Evolutionary conservation across 352 stramenopile genomes (phyloP).

Genomic region (Pythium inflatum): DNA sequence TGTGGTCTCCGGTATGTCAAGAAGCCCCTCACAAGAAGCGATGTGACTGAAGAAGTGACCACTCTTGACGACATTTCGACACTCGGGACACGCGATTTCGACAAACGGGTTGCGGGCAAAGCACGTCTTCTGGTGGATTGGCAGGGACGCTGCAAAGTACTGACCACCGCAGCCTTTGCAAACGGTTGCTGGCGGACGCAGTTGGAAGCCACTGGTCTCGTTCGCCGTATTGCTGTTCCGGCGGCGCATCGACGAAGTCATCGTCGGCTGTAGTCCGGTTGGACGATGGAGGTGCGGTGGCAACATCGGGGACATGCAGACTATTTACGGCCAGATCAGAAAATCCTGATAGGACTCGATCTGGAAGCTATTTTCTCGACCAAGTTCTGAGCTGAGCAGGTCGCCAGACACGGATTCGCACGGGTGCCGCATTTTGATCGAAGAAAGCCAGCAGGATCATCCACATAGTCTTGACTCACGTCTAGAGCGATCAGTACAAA

Average conservation of each 20-base stretch:
- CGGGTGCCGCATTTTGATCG: too few species aligned
- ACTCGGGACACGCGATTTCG: constrained; percentile 50
- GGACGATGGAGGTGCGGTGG: too few species aligned
- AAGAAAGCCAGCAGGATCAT: neutral
- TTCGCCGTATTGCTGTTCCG: neutral
- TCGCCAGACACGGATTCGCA: too few species aligned
- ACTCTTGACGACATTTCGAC: constrained; percentile 40
- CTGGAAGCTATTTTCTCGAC: constrained; percentile 2
- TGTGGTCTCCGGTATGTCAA: neutral
- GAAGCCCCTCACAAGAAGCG: neutral
- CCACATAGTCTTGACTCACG: neutral
- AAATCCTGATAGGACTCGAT: neutral
- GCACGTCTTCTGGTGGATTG: constrained; percentile 74
- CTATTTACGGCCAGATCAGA: neutral
- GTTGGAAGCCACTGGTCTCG: constrained; percentile 3
- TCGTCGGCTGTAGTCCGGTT: neutral
- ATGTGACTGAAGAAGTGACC: constrained; percentile 23
- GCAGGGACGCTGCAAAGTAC: constrained; percentile 66
- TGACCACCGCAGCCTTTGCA: constrained; percentile 57
- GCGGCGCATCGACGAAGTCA: neutral
- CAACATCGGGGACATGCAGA: too few species aligned
- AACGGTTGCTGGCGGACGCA: constrained; percentile 12
- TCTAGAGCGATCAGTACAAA: neutral
- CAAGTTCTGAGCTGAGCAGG: too few species aligned
- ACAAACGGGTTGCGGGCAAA: constrained; percentile 68